A percentile compares a stretch with the other conserved stretches of the same genome.
phyloP scores from a whole-genome alignment of 164 flowering plant species.

The Vitis rotundifolia region DNA sequence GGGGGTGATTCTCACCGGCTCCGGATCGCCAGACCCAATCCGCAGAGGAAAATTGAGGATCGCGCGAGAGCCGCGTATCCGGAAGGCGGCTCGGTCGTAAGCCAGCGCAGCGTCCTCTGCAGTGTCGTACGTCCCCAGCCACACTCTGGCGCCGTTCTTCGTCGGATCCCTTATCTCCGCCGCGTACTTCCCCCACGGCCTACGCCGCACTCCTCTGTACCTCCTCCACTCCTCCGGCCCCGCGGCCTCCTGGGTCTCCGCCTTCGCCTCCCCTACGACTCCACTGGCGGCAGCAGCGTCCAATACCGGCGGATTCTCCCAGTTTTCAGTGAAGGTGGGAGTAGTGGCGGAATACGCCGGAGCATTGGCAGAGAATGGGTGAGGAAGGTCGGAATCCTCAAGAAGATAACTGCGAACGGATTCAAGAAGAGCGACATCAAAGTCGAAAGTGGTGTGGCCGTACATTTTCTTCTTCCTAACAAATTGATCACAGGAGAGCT shows the following conservation, averaged over 20 bases:
- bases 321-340: neutral
- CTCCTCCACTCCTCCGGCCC: neutral
- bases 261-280: neutral
- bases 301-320: neutral
- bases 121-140: conserved; percentile 25
- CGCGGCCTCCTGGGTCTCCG: neutral
- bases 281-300: neutral
- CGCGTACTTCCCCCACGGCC: conserved; percentile 25
- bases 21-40: neutral
- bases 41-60: conserved; percentile 19
- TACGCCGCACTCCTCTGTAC: conserved; percentile 16
- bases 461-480: neutral
- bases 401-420: conserved; percentile 5
- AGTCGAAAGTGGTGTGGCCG: neutral
- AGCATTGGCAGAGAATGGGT: neutral
- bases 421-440: neutral
- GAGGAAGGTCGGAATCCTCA: neutral
- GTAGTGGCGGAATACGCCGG: neutral
- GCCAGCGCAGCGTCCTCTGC: conserved; percentile 24
- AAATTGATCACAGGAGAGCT: too few species aligned
- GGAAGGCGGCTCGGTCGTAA: conserved; percentile 23
- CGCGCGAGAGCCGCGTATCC: conserved; percentile 15
- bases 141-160: conserved; percentile 18
- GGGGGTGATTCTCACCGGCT: neutral
- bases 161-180: conserved; percentile 26